phyloP scores from a whole-genome alignment of 768 basidiomycete species.

The Clitopilus passeckerianus region DNA sequence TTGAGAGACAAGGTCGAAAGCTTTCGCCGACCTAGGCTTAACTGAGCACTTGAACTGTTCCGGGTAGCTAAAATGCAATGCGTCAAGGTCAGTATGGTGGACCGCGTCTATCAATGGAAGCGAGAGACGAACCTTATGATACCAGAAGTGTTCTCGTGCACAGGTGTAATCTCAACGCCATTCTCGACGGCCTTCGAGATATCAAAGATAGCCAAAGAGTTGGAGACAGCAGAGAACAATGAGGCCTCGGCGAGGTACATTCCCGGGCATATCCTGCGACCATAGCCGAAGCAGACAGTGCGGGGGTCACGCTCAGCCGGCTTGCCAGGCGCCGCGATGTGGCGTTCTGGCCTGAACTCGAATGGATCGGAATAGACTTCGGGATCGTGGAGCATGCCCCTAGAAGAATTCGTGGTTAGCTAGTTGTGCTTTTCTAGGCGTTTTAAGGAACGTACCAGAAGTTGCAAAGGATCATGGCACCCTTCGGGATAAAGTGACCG shows the following conservation, averaged over 20 bases:
- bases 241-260: slow-evolving; percentile 49
- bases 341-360: slow-evolving; percentile 43
- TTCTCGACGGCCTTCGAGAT: slow-evolving; percentile 40
- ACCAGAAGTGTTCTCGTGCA: slow-evolving; percentile 38
- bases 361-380: slow-evolving; percentile 43
- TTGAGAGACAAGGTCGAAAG: slow-evolving; percentile 20
- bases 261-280: slow-evolving; percentile 43
- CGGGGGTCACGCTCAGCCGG: slow-evolving; percentile 34
- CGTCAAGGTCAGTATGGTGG: background rate
- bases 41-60: slow-evolving; percentile 29
- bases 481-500: slow-evolving; percentile 47
- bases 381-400: slow-evolving; percentile 52
- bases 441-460: slow-evolving; percentile 30
- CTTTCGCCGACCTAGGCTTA: slow-evolving; percentile 25
- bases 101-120: background rate
- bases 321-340: slow-evolving; percentile 25
- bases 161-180: slow-evolving; percentile 39
- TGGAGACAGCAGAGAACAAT: slow-evolving; percentile 36
- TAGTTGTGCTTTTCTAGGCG: too few relatives aligned
- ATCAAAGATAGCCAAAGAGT: slow-evolving; percentile 43
- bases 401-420: background rate
- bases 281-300: slow-evolving; percentile 39
- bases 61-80: slow-evolving; percentile 20
- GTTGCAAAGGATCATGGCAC: slow-evolving; percentile 39
- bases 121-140: slow-evolving; percentile 33